Conservation (phyloP, 768 basidiomycete genomes). For the Infundibulicybe gibba region DNA sequence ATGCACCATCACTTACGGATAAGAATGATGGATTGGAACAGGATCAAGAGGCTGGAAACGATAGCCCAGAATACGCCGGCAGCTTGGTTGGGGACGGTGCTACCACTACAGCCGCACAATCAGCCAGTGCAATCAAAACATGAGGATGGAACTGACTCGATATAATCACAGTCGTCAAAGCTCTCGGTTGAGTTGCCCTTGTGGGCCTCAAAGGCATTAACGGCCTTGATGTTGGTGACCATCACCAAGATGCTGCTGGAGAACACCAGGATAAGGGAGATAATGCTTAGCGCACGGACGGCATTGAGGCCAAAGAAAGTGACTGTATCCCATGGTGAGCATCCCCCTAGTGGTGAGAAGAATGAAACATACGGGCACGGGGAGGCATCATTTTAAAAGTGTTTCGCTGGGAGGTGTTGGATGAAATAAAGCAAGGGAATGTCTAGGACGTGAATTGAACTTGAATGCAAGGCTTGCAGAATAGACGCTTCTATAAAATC, state of each 20-base stretch:
- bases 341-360: neutral
- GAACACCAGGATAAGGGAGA: conserved; percentile 79
- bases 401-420: neutral
- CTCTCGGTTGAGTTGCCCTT: conserved; percentile 23
- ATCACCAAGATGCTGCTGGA: conserved; percentile 70
- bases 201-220: conserved; percentile 58
- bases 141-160: conserved; percentile 49
- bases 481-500: conserved; percentile 4
- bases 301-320: conserved; percentile 75
- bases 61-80: conserved; percentile 93
- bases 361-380: conserved; percentile 24
- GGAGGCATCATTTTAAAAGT: conserved; percentile 23
- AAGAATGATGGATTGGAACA: conserved; percentile 76
- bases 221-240: conserved; percentile 72
- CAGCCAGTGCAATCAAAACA: neutral
- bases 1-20: conserved; percentile 38
- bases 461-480: conserved; percentile 5
- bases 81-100: conserved; percentile 90
- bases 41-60: conserved; percentile 79
- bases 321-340: conserved; percentile 19
- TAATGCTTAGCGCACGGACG: conserved; percentile 70
- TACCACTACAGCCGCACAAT: conserved; percentile 37
- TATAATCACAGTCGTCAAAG: conserved; percentile 70
- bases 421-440: conserved; percentile 4
- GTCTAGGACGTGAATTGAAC: conserved; percentile 10